These are phyloP conservation scores for Chaetomiaceae sp. DNA, from an alignment of 2,329 filamentous ascomycete species.

Conservation along the genomic window DNA sequence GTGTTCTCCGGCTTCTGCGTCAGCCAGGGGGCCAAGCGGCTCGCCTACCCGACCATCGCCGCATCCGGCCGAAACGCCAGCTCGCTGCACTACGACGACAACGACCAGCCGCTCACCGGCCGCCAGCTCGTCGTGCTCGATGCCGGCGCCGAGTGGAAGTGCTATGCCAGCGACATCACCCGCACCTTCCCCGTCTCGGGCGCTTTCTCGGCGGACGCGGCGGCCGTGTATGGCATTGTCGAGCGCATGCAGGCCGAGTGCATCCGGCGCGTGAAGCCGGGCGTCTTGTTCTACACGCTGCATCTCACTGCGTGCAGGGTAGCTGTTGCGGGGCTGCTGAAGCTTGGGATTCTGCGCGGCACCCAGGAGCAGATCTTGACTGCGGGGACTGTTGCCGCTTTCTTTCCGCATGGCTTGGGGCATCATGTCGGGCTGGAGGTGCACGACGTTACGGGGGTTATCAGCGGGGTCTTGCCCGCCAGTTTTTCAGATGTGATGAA, in stretches of 20 bases:
- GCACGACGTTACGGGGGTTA: slow-evolving; percentile 49
- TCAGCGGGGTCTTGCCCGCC: slow-evolving; percentile 30
- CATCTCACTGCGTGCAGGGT: slow-evolving; percentile 68
- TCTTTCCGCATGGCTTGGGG: slow-evolving; percentile 61
- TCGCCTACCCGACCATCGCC: slow-evolving; percentile 86
- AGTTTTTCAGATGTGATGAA: too few species aligned
- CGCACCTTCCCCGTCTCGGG: slow-evolving; percentile 76
- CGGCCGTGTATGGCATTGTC: slow-evolving; percentile 70
- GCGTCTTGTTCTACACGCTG: slow-evolving; percentile 63
- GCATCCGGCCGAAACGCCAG: slow-evolving; percentile 76
- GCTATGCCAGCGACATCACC: slow-evolving; percentile 87
- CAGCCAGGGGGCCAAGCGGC: slow-evolving; percentile 62
- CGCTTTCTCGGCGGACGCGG: slow-evolving; percentile 59
- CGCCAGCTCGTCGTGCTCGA: slow-evolving; percentile 76
- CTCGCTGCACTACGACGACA: slow-evolving; percentile 79
- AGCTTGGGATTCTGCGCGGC: slow-evolving; percentile 64
- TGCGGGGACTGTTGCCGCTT: slow-evolving; percentile 51
- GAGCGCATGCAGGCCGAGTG: slow-evolving; percentile 73
- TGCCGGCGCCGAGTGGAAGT: slow-evolving; percentile 76
- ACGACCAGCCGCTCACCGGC: slow-evolving; percentile 64
- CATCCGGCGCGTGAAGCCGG: slow-evolving; percentile 62
- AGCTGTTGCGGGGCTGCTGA: slow-evolving; percentile 63
- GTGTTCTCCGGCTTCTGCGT: slow-evolving; percentile 69
- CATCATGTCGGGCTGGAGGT: slow-evolving; percentile 62
- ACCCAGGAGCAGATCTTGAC: slow-evolving; percentile 46